Evolutionary conservation across 768 basidiomycete species (phyloP).

Genomic region (Saitozyma podzolica): DNA sequence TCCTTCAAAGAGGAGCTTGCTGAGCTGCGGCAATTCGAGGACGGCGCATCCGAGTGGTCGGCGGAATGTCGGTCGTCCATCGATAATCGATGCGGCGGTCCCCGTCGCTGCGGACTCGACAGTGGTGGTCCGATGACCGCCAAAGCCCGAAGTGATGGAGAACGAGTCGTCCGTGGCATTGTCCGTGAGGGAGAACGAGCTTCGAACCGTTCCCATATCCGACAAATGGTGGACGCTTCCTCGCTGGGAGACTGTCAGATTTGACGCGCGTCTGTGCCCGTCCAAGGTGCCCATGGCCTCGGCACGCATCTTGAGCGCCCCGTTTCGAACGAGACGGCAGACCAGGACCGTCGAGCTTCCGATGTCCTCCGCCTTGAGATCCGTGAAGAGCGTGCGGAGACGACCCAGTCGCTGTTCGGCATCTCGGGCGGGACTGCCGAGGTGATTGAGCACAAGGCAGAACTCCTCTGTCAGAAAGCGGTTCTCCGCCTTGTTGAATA

Average conservation of each 20-base stretch:
- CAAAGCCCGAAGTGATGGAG: constrained; percentile 45
- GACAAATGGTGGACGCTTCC: constrained; percentile 49
- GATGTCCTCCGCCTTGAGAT: constrained; percentile 81
- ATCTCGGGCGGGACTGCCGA: constrained; percentile 60
- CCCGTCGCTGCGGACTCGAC: constrained; percentile 19
- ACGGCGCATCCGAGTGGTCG: constrained; percentile 96
- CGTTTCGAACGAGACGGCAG: constrained; percentile 85
- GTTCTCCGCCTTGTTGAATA: constrained; percentile 76
- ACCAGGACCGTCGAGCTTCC: constrained; percentile 84
- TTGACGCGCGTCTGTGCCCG: constrained; percentile 58
- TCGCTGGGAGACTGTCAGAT: constrained; percentile 58
- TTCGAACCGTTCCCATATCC: constrained; percentile 8
- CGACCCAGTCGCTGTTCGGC: constrained; percentile 60
- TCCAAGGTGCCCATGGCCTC: constrained; percentile 57
- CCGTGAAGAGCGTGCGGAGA: constrained; percentile 83
- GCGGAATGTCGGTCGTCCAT: constrained; percentile 58
- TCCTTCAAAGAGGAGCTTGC: constrained; percentile 66
- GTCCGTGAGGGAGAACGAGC: constrained; percentile 16
- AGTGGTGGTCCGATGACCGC: constrained; percentile 21
- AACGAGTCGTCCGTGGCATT: constrained; percentile 41
- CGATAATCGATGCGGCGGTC: constrained; percentile 13
- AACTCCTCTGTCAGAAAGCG: constrained; percentile 94
- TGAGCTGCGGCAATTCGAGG: constrained; percentile 75
- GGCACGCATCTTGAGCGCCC: constrained; percentile 74
- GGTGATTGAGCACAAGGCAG: constrained; percentile 83